These are phyloP conservation scores for Cercospora sp. DNA, from an alignment of 2,329 filamentous ascomycete genomes.

Conservation along the genomic window DNA sequence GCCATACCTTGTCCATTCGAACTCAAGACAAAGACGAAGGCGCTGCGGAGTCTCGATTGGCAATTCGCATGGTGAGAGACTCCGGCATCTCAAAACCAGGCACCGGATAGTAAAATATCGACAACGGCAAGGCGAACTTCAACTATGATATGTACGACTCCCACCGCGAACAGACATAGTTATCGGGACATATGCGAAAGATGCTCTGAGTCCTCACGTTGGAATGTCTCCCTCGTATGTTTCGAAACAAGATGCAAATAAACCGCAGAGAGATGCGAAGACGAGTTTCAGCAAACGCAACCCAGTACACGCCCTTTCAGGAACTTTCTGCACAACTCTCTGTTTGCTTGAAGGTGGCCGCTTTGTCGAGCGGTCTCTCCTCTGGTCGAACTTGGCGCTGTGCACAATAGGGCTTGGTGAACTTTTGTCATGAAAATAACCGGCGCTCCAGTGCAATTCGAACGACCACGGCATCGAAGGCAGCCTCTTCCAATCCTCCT, in stretches of 20 bases:
- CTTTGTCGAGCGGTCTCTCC: background rate
- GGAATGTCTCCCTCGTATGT: background rate
- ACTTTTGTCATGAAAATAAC: background rate
- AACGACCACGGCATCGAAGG: background rate
- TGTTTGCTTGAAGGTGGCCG: background rate
- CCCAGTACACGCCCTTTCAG: background rate
- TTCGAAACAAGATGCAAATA: background rate
- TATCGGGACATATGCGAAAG: background rate
- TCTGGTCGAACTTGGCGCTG: background rate
- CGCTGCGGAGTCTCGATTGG: background rate
- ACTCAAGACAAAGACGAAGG: too few relatives aligned
- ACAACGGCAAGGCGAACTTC: background rate
- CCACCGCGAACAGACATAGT: background rate
- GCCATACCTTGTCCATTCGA: too few relatives aligned
- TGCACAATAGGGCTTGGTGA: background rate
- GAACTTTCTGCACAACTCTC: background rate
- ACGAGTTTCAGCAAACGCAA: background rate
- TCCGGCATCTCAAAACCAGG: background rate
- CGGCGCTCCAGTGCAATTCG: background rate
- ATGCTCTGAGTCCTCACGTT: background rate
- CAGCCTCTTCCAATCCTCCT: background rate
- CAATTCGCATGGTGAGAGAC: background rate
- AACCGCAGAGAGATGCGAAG: background rate
- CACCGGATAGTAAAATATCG: background rate
- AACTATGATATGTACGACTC: background rate